Base-by-base conservation (phyloP, 1,139 yeast genomes). In the Yamadazyma membranifaciens region DNA sequence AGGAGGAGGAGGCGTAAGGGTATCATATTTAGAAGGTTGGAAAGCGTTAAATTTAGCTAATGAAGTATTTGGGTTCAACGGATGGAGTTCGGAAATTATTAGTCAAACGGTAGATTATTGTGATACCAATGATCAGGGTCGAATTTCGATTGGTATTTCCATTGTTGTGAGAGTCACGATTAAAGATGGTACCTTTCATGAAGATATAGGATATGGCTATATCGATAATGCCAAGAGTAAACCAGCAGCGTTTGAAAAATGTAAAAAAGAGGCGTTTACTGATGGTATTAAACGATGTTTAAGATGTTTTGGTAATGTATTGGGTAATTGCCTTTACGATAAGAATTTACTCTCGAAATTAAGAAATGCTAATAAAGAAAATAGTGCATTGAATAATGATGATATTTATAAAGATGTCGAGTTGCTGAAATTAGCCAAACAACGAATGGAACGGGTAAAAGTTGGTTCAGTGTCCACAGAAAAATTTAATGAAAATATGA, bases 21-120 rank as follows among this genome's bases (percentile, higher is more conserved):
- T 85, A 4, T 80, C 85, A 2, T 85, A 85, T 52, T 73, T 85
- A 25, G 92, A 84, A 61, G 95, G 94, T 1, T 84, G 91, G 89
- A 81, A 78, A 54, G 91, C 86, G 2, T 73, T 86, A 33, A 83
- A 83, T 55, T 61, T 86, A 36, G 94, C 95, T 12, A 86, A 86
- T 53, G 85, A 82, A 52, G 80, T 85, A 9, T 85, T 86, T 70
- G 94, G 94, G 0, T 85, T 82, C 52, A 80, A 83, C 53, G 92
- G 92, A 1, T 86, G 95, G 95, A 71, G 74, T 49, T 80, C 89
- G 0, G 91, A 84, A 54, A 73, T 85, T 9, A 75, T 78, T 43
- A 71, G 71, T 36, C 73, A 81, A 14, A 80, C 77, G 27, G 82
- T 85, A n/a, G 95, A 86, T 57, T 85, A 75, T 54, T 65, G 83